Conservation (phyloP, 805 yeast species). For the Wickerhamiella siamensis region DNA sequence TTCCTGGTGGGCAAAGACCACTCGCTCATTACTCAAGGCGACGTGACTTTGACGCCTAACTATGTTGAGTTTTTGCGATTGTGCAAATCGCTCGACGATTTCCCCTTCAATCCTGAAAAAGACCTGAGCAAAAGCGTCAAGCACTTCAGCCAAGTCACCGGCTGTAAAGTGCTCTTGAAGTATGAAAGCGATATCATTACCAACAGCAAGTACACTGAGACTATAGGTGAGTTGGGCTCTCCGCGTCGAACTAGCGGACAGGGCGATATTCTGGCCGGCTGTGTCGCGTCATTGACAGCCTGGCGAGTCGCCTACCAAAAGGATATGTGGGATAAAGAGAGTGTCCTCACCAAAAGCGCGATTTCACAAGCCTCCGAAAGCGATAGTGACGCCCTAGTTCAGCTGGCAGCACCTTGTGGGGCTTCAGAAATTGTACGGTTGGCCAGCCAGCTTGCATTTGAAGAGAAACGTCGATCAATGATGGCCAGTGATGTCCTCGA, state of each 20-base stretch:
- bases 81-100: slow-evolving; percentile 27
- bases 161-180: slow-evolving; percentile 52
- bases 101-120: slow-evolving; percentile 10
- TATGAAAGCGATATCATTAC: slow-evolving; percentile 57
- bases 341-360: slow-evolving; percentile 25
- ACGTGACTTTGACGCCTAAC: slow-evolving; percentile 78
- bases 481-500: slow-evolving; percentile 72
- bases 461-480: slow-evolving; percentile 57
- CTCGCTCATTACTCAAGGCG: slow-evolving; percentile 35
- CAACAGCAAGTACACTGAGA: slow-evolving; percentile 22
- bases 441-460: slow-evolving; percentile 53
- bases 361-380: slow-evolving; percentile 21
- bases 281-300: slow-evolving; percentile 65
- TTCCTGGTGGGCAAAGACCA: slow-evolving; percentile 49
- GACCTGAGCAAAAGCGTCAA: neutral
- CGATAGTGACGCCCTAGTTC: slow-evolving; percentile 13
- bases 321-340: slow-evolving; percentile 41
- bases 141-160: slow-evolving; percentile 21
- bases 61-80: slow-evolving; percentile 69
- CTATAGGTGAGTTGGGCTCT: slow-evolving; percentile 39
- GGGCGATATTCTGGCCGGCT: slow-evolving; percentile 85
- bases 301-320: slow-evolving; percentile 60
- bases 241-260: slow-evolving; percentile 86
- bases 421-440: slow-evolving; percentile 55
- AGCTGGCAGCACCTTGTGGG: slow-evolving; percentile 48